phyloP scores from a whole-genome alignment of 2,329 filamentous ascomycete genomes.

The Aspergillus glaucus region DNA sequence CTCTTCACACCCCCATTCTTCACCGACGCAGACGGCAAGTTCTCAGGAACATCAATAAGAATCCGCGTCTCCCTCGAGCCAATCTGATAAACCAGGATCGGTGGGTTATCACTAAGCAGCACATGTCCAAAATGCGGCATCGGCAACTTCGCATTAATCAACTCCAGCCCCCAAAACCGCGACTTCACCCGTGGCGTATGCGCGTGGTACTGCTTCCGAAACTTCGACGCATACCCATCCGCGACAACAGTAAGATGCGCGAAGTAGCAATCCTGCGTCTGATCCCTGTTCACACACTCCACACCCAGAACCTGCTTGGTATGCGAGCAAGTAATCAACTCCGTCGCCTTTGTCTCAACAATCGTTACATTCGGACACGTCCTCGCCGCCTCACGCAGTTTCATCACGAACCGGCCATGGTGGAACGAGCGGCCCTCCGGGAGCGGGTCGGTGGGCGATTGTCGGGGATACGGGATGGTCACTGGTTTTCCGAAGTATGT shows the following conservation, averaged over 20 bases:
- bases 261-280: conserved; percentile 71
- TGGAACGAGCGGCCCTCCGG: conserved; percentile 80
- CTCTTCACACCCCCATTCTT: conserved; percentile 75
- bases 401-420: conserved; percentile 86
- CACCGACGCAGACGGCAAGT: conserved; percentile 65
- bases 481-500: conserved; percentile 71
- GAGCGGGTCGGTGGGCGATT: conserved; percentile 43
- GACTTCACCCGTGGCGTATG: conserved; percentile 65
- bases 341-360: conserved; percentile 79
- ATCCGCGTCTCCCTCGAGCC: conserved; percentile 88
- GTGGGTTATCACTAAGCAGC: conserved; percentile 68
- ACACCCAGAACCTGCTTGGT: conserved; percentile 75
- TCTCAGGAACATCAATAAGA: conserved; percentile 78
- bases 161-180: conserved; percentile 89
- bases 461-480: conserved; percentile 69
- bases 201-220: conserved; percentile 71
- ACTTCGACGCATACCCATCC: conserved; percentile 88
- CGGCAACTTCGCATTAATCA: conserved; percentile 79
- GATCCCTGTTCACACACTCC: conserved; percentile 59
- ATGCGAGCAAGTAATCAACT: conserved; percentile 64
- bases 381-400: conserved; percentile 68
- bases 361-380: conserved; percentile 77
- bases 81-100: conserved; percentile 93
- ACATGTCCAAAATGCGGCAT: conserved; percentile 76
- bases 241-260: conserved; percentile 80